phyloP scores from a whole-genome alignment of 2,329 filamentous ascomycete genomes.

The Bipolaris oryzae region DNA sequence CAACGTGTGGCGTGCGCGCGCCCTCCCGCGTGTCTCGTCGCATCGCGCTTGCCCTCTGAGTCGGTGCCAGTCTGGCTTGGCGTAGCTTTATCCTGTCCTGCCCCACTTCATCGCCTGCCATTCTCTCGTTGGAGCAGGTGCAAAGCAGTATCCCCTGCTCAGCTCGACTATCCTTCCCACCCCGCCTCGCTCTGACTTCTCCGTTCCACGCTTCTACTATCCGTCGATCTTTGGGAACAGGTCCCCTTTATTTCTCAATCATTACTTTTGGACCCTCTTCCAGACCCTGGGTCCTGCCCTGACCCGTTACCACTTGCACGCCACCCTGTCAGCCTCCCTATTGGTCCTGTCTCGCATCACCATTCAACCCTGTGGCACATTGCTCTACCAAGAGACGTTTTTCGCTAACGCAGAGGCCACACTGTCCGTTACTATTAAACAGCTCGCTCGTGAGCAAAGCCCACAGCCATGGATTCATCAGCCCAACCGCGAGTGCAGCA shows the following conservation, averaged over 20 bases:
- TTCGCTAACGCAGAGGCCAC: slow-evolving; percentile 8
- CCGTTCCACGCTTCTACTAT: slow-evolving; percentile 27
- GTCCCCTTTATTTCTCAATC: slow-evolving; percentile 13
- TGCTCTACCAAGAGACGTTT: slow-evolving; percentile 8
- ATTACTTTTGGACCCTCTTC: slow-evolving; percentile 10
- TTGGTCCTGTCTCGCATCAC: slow-evolving; percentile 23
- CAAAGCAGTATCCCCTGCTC: slow-evolving; percentile 18
- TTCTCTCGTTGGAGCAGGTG: slow-evolving; percentile 30
- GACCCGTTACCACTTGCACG: slow-evolving; percentile 1
- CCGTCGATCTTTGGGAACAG: slow-evolving; percentile 7
- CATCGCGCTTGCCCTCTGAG: slow-evolving; percentile 27
- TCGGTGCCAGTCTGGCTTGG: slow-evolving; percentile 23
- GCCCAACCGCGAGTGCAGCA: slow-evolving; percentile 34
- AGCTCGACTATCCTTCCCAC: slow-evolving; percentile 18
- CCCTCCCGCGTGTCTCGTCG: slow-evolving; percentile 2
- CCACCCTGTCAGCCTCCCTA: slow-evolving; percentile 7
- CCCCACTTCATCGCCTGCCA: slow-evolving; percentile 33
- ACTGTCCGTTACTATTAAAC: neutral
- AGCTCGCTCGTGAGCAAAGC: slow-evolving; percentile 4
- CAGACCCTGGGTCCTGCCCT: neutral
- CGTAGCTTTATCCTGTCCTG: slow-evolving; percentile 24
- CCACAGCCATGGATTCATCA: slow-evolving; percentile 37
- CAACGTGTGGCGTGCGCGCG: neutral
- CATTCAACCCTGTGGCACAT: slow-evolving; percentile 16
- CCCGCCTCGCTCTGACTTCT: slow-evolving; percentile 14